phyloP scores from a whole-genome alignment of 176 grass and related monocot genomes.

The Otatea glauca region DNA sequence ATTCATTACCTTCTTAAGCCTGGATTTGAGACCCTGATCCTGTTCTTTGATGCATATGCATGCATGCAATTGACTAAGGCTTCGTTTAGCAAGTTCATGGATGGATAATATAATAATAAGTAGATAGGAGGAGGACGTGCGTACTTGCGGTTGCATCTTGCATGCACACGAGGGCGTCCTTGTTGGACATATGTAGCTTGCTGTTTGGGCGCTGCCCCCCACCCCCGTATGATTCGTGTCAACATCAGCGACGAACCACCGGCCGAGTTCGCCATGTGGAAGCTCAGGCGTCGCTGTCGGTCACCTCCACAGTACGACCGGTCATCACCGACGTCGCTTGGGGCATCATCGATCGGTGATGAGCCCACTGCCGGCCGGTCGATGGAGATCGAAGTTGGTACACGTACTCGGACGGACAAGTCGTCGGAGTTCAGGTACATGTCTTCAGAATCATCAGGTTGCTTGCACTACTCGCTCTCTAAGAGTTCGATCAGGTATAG shows the following conservation, averaged over 20 bases:
- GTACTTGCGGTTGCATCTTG: slow-evolving; percentile 22
- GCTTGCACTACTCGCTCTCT: neutral
- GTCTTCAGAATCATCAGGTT: slow-evolving; percentile 21
- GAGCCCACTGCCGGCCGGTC: neutral
- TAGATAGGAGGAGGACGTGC: neutral
- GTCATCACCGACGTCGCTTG: neutral
- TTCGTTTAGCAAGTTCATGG: neutral
- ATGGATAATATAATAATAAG: neutral
- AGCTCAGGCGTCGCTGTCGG: slow-evolving; percentile 62
- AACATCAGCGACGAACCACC: slow-evolving; percentile 50
- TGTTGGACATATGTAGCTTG: no score
- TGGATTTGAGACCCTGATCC: neutral
- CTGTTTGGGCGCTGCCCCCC: no score
- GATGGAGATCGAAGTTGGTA: neutral
- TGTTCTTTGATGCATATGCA: neutral
- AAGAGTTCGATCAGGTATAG: neutral
- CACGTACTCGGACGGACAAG: no score
- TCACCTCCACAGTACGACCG: slow-evolving; percentile 10
- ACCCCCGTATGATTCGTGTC: neutral
- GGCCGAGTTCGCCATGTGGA: slow-evolving; percentile 54
- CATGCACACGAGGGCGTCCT: no score
- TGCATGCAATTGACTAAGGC: neutral
- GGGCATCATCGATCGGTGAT: neutral
- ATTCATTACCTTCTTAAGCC: neutral
- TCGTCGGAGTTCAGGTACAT: neutral